Conservation (phyloP, 495 filamentous ascomycete genomes). For the Hypoxylon crocopeplum region DNA sequence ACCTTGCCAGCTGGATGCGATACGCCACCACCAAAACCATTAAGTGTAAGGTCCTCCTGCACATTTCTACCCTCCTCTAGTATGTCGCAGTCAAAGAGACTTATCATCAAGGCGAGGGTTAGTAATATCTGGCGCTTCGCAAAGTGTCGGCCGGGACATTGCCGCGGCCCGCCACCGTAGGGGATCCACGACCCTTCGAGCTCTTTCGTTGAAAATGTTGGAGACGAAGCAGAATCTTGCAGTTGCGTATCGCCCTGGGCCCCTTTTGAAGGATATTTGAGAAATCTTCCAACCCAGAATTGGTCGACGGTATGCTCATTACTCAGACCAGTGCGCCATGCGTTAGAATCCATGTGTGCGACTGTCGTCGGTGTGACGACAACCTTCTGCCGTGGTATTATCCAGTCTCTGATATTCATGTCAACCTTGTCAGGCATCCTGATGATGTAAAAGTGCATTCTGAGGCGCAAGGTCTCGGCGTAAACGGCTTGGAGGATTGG, state of each 20-base stretch:
- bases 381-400: conserved; percentile 28
- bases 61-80: conserved; percentile 18
- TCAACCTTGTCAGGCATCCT: conserved; percentile 28
- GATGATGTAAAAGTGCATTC: conserved; percentile 41
- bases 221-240: conserved; percentile 3
- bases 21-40: conserved; percentile 36
- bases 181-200: conserved; percentile 46
- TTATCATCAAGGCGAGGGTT: conserved; percentile 35
- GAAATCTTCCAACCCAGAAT: conserved; percentile 42
- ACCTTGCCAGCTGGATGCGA: conserved; percentile 29
- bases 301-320: conserved; percentile 37
- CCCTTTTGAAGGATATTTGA: conserved; percentile 23
- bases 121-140: conserved; percentile 43
- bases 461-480: conserved; percentile 42
- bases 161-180: conserved; percentile 40
- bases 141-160: conserved; percentile 45
- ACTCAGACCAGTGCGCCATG: conserved; percentile 36
- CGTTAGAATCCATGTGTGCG: conserved; percentile 40
- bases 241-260: neutral
- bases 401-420: conserved; percentile 38
- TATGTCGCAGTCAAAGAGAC: conserved; percentile 42
- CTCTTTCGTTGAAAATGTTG: conserved; percentile 39
- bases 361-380: conserved; percentile 32
- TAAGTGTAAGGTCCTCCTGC: conserved; percentile 32
- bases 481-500: conserved; percentile 44